Percentiles rank a stretch among this genome's conserved stretches.
phyloP scores from a whole-genome alignment of 1,284 basidiomycete genomes.

The Moniliophthora roreri region DNA sequence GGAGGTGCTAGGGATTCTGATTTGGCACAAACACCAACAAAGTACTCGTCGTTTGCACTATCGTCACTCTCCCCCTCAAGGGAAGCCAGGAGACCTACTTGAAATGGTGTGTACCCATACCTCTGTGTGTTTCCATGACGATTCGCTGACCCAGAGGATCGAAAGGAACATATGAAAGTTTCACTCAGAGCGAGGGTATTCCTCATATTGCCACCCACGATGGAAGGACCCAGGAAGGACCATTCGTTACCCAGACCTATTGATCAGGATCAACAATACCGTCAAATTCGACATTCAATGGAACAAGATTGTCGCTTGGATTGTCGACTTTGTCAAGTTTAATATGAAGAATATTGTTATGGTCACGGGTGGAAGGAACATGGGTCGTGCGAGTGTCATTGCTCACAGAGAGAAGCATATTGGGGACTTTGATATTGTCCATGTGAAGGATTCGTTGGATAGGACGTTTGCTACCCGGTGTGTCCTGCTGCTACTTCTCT shows the following conservation, averaged over 20 bases:
- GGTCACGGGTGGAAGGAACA: constrained; percentile 99
- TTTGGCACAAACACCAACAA: too few species aligned
- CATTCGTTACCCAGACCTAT: constrained; percentile 98
- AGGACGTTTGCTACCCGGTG: constrained; percentile 95
- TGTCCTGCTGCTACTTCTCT: constrained; percentile 32
- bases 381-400: constrained; percentile 97
- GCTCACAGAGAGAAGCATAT: constrained; percentile 96
- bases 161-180: too few species aligned
- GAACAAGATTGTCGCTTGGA: constrained; percentile 96
- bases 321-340: constrained; percentile 92
- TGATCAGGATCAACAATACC: constrained; percentile 96
- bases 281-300: constrained; percentile 96
- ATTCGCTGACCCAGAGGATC: too few species aligned
- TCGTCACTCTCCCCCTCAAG: too few species aligned
- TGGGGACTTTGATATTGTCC: constrained; percentile 97
- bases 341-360: constrained; percentile 98
- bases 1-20: too few species aligned
- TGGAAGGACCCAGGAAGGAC: too few species aligned
- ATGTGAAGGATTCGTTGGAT: constrained; percentile 95
- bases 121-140: too few species aligned
- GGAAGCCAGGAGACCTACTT: too few species aligned
- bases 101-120: too few species aligned
- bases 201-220: constrained; percentile 99
- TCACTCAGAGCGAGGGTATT: too few species aligned
- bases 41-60: too few species aligned